These are phyloP conservation scores for Monosporascus sp. DNA, from an alignment of 2,329 filamentous ascomycete species.

Conservation along the genomic window DNA sequence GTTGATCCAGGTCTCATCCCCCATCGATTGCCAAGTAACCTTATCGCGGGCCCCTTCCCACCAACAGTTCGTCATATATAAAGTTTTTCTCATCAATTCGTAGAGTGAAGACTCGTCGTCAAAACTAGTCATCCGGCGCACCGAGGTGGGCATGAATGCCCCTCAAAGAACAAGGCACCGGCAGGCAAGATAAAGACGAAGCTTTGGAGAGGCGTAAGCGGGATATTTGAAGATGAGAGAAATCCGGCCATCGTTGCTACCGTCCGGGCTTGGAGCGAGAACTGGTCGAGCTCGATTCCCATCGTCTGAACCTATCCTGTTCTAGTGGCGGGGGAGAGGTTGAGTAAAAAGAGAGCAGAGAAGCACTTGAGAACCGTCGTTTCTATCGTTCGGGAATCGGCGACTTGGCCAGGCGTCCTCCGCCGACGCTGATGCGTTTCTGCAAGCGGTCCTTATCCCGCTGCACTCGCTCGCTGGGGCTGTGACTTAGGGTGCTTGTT, in stretches of 20 bases:
- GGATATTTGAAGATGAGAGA: background rate
- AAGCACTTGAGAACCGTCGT: constrained; percentile 27
- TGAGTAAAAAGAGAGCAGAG: constrained; percentile 3
- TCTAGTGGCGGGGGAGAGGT: background rate
- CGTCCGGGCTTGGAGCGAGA: background rate
- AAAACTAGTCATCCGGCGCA: background rate
- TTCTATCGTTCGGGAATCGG: constrained; percentile 51
- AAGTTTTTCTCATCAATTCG: background rate
- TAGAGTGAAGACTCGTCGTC: background rate
- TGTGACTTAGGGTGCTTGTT: constrained; percentile 38
- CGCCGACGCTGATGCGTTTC: constrained; percentile 75
- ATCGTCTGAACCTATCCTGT: background rate
- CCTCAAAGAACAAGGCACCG: background rate
- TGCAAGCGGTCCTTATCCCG: constrained; percentile 67
- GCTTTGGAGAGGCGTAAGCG: background rate
- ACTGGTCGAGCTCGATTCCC: constrained; percentile 12
- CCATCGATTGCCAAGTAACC: background rate
- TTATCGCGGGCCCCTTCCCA: background rate
- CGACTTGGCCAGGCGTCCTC: constrained; percentile 63
- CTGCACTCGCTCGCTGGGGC: constrained; percentile 43
- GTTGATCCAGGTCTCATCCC: background rate
- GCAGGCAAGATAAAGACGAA: background rate
- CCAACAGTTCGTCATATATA: background rate
- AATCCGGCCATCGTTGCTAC: background rate
- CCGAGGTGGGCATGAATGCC: background rate